These are phyloP conservation scores for Oligophagozyma castellii DNA, from an alignment of 1,139 yeast species.

Conservation along the genomic window DNA sequence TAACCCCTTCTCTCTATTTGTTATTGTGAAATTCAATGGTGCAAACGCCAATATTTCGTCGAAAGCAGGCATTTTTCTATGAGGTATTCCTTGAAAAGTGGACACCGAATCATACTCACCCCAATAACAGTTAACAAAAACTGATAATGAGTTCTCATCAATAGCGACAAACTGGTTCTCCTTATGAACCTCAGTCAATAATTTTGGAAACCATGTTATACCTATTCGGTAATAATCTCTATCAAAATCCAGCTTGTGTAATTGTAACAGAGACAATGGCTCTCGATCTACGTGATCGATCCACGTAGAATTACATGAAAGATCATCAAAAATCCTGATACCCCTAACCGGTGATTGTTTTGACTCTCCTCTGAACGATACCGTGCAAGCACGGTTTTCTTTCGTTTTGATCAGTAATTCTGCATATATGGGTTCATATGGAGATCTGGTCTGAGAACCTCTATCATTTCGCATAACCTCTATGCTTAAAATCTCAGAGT, in stretches of 20 bases:
- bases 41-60: constrained; percentile 53
- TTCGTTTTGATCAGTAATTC: constrained; percentile 44
- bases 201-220: constrained; percentile 66
- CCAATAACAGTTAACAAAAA: constrained; percentile 57
- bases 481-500: constrained; percentile 34
- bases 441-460: constrained; percentile 27
- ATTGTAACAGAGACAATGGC: constrained; percentile 39
- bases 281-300: constrained; percentile 52
- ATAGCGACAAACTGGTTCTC: constrained; percentile 36
- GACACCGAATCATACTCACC: constrained; percentile 44
- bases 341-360: constrained; percentile 47
- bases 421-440: constrained; percentile 56
- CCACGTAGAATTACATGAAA: constrained; percentile 24
- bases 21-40: constrained; percentile 50
- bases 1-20: constrained; percentile 54
- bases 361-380: constrained; percentile 39
- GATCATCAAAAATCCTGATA: constrained; percentile 36
- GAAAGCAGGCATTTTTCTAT: constrained; percentile 48
- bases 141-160: constrained; percentile 31
- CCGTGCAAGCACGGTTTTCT: constrained; percentile 49
- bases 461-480: constrained; percentile 38
- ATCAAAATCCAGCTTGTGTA: constrained; percentile 55
- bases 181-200: constrained; percentile 21
- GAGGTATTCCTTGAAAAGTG: constrained; percentile 25
- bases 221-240: constrained; percentile 42